Base-by-base conservation (phyloP, 1,284 basidiomycete species). In the Fomitiporia mediterranea region DNA sequence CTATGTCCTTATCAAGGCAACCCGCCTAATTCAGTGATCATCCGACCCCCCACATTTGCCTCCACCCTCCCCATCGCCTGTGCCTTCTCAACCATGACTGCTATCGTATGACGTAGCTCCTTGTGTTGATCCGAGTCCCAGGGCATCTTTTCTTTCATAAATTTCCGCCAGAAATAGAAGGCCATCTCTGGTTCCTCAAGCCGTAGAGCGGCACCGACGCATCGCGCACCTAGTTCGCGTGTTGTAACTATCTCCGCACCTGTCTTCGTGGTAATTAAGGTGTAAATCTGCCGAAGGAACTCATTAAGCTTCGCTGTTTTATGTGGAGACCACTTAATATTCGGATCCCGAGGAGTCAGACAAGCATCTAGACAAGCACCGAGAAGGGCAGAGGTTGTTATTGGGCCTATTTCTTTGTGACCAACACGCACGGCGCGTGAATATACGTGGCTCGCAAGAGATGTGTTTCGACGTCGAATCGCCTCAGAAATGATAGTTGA, bases 401-500 rank as follows among this genome's bases (percentile, higher is more conserved):
- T 79, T 57, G 72, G 66, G 25, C 74, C 74, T 23, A 84, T 63
- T 27, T 68, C 61, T 17, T 58, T 60, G 30, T 70, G 62, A 2
- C 72, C 69, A 13, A 70, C 61, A 42, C 67, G 61, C 21, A 67
- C 68, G 37, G 78, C 73, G 40, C 67, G 71, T 30, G 61, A 61
- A 35, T 80, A 66, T 60, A 84, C 68, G 30, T 70, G 61, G n/a
- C 66, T 56, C 23, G 78, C 79, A 23, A 84, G 66, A 40, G 68
- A 65, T 38, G 64, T 56, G 57, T 86, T 75, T 28, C 70, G 69
- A 38, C 76, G 72, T 17, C 68, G 57, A 34, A 79, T 66, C 9
- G 84, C 83, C 55, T 74, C 72, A 59, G 84, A 80, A 53, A 87
- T 69, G 46, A 85, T 73, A 0, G 82, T 84, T 25, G 81, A 82